A percentile compares a stretch with the other conserved stretches of the same genome.
phyloP scores from a whole-genome alignment of 768 basidiomycete species.

The Naganishia kalamii region DNA sequence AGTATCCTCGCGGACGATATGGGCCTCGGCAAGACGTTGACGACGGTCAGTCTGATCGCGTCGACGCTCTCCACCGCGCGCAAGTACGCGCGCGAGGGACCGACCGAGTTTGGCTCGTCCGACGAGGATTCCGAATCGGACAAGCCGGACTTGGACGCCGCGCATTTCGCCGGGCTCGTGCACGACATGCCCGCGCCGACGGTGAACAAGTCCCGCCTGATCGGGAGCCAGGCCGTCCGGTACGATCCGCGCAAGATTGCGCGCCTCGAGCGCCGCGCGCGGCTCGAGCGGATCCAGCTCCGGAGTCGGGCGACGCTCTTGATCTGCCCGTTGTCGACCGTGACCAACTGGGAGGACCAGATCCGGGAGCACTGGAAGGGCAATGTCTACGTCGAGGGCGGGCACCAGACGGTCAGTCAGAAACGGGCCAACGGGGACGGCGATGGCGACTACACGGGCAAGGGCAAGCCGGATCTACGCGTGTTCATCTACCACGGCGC shows the following conservation, averaged over 20 bases:
- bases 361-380: constrained; percentile 96
- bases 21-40: constrained; percentile 96
- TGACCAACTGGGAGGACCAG: constrained; percentile 98
- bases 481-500: constrained; percentile 97
- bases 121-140: constrained; percentile 3
- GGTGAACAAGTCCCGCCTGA: constrained; percentile 56
- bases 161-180: constrained; percentile 69
- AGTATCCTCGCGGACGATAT: constrained; percentile 97
- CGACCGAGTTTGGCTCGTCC: constrained; percentile 20
- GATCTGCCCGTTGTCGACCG: constrained; percentile 90
- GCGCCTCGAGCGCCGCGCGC: constrained; percentile 59
- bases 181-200: constrained; percentile 68
- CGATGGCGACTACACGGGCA: constrained; percentile 36
- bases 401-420: constrained; percentile 30
- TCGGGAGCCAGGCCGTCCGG: constrained; percentile 51
- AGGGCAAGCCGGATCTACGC: constrained; percentile 42
- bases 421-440: constrained; percentile 15
- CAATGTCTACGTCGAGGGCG: constrained; percentile 69
- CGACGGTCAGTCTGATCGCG: constrained; percentile 87
- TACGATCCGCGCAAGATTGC: constrained; percentile 53
- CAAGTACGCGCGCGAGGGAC: constrained; percentile 52
- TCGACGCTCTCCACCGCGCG: constrained; percentile 68
- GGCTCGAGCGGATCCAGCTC: constrained; percentile 30
- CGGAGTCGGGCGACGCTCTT: constrained; percentile 89
- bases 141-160: constrained; percentile 38